These are phyloP conservation scores for Cyathus pygmaeus DNA, from an alignment of 1,284 basidiomycete genomes.

Conservation along the genomic window DNA sequence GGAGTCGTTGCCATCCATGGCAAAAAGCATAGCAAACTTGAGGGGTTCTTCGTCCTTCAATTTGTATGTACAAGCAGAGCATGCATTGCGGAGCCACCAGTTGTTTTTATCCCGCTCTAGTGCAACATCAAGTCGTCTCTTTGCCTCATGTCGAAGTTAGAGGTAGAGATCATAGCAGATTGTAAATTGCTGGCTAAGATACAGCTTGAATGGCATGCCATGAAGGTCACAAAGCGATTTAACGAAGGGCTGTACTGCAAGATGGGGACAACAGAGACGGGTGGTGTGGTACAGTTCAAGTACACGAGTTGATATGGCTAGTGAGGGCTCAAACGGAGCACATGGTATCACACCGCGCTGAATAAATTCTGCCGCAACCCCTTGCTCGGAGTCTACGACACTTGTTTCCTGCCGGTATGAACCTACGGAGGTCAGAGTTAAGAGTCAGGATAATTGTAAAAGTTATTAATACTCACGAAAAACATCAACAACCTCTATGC, in stretches of 20 bases:
- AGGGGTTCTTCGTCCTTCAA: constrained; percentile 27
- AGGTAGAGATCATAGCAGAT: constrained; percentile 10
- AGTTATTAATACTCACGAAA: constrained; percentile 46
- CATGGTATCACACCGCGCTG: neutral
- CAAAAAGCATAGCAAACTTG: constrained; percentile 22
- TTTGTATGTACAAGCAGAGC: constrained; percentile 36
- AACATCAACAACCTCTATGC: neutral
- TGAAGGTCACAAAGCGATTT: constrained; percentile 17
- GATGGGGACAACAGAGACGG: constrained; percentile 5
- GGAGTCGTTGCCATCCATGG: constrained; percentile 47
- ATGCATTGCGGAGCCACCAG: constrained; percentile 18
- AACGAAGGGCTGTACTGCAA: constrained; percentile 6
- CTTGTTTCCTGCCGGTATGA: constrained; percentile 53
- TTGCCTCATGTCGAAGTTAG: neutral
- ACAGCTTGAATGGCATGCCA: constrained; percentile 9
- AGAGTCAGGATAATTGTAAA: constrained; percentile 24
- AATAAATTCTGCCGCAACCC: constrained; percentile 26
- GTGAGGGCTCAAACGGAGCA: neutral
- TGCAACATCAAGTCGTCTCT: neutral
- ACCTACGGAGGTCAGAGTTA: constrained; percentile 47
- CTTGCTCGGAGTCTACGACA: constrained; percentile 13
- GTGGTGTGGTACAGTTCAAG: neutral
- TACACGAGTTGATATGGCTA: neutral
- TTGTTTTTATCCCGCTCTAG: constrained; percentile 2
- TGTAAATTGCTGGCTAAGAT: constrained; percentile 10